Percentiles rank a stretch among this genome's conserved stretches.
phyloP scores from a whole-genome alignment of 495 filamentous ascomycete genomes.

The Podospora appendiculata region DNA sequence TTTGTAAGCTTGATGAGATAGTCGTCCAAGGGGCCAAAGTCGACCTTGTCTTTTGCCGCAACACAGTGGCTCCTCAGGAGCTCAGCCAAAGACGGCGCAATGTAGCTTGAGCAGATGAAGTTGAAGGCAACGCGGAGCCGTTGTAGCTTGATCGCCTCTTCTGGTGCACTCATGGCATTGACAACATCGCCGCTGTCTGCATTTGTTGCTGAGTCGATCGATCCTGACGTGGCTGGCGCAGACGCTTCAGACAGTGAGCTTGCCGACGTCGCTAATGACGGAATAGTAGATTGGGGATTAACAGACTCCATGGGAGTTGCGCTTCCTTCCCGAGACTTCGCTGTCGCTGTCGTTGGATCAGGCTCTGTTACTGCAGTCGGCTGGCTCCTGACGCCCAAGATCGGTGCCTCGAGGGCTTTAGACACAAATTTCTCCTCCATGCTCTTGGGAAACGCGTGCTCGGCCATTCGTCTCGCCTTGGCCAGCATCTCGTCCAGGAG shows the following conservation, averaged over 20 bases:
- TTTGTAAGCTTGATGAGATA: conserved; percentile 57
- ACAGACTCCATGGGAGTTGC: conserved; percentile 18
- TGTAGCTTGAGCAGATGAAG: conserved; percentile 70
- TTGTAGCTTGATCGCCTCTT: conserved; percentile 52
- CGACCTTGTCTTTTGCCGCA: conserved; percentile 28
- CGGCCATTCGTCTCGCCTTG: conserved; percentile 66
- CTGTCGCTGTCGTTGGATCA: conserved; percentile 10
- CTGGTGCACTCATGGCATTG: conserved; percentile 40
- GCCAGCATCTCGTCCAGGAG: conserved; percentile 55
- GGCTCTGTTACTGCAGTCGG: conserved; percentile 4
- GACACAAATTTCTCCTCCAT: conserved; percentile 81
- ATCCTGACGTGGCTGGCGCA: conserved; percentile 36
- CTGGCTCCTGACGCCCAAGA: conserved; percentile 50
- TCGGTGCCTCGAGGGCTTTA: conserved; percentile 65
- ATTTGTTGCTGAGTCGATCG: conserved; percentile 11
- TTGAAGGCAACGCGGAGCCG: conserved; percentile 64
- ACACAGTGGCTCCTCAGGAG: conserved; percentile 42
- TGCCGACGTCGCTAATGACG: conserved; percentile 27
- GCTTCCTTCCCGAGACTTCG: background rate
- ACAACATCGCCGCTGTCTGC: conserved; percentile 19
- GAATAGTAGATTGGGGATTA: conserved; percentile 32
- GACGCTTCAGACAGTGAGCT: conserved; percentile 32
- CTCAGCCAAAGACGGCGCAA: conserved; percentile 45
- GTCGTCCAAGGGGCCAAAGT: conserved; percentile 62
- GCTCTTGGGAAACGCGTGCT: conserved; percentile 60